phyloP scores from a whole-genome alignment of 495 filamentous ascomycete genomes.

The Aspergillus funiculosus region DNA sequence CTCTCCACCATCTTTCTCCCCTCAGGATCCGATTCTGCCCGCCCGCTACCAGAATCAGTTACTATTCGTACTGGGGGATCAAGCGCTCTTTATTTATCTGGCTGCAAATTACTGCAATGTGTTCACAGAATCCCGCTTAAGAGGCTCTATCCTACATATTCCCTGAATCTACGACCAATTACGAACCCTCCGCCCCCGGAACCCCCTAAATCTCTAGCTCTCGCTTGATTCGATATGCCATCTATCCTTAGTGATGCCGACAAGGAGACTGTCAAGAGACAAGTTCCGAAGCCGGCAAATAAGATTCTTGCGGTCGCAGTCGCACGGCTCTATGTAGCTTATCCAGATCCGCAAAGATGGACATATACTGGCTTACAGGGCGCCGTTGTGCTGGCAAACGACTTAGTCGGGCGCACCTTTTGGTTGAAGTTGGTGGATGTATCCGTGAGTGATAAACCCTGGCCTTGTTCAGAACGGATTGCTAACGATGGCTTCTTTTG shows the following conservation, averaged over 20 bases:
- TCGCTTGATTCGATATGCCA: conserved; percentile 55
- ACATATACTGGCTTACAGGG: conserved; percentile 91
- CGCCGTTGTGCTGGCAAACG: conserved; percentile 87
- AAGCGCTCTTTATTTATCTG: conserved; percentile 6
- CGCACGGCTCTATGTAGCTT: conserved; percentile 87
- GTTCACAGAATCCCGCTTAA: conserved; percentile 18
- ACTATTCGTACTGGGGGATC: conserved; percentile 14
- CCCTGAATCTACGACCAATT: not conserved
- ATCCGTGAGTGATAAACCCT: conserved; percentile 56
- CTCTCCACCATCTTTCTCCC: not conserved
- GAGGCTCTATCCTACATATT: conserved; percentile 9
- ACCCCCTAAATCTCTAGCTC: conserved; percentile 1
- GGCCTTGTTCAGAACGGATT: not conserved
- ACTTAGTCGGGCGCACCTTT: conserved; percentile 88
- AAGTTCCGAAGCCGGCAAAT: conserved; percentile 85
- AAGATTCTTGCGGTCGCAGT: conserved; percentile 94
- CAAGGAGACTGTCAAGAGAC: conserved; percentile 86
- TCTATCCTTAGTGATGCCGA: conserved; percentile 85
- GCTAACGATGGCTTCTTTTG: conserved; percentile 21
- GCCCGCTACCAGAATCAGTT: conserved; percentile 11
- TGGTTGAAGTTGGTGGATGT: conserved; percentile 98
- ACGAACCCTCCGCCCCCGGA: conserved; percentile 4
- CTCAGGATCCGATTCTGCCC: conserved; percentile 8
- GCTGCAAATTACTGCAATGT: conserved; percentile 31
- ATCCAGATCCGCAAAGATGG: conserved; percentile 84